Base-by-base conservation (phyloP, 805 yeast genomes). In the Nadsonia fulvescens region DNA sequence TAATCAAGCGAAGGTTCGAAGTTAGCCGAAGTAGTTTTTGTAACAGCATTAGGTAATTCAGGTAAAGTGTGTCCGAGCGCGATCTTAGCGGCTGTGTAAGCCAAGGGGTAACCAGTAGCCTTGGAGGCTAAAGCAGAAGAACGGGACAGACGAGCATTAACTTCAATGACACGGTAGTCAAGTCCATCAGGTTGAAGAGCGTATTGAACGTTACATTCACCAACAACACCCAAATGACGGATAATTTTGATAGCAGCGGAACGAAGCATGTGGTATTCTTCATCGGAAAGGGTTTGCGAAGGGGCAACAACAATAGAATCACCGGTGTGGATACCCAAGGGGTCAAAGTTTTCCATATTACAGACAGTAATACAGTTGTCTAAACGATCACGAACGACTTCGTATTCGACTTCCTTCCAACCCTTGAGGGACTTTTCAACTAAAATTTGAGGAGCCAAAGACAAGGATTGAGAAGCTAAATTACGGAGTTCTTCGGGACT, bases 231-330 rank as follows among this genome's bases (percentile, higher is more conserved):
- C 47, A 86, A 63, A 49, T 86, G 98, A 54, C 96, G 79, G 44
- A 86, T 86, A 46, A 86, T 81, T 57, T 89, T 89, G 53, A 89
- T 81, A 31, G 98, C 98, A 30, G 98, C 93, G 25, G 91, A 63
- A 61, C 98, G 74, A 44, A 86, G 70, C 98, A 86, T 89, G 58
- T 86, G 93, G 57, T 79, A 86, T 49, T 86, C 98, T 51, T 83
- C 93, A 54, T 86, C 98, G 19, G 93, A 76, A 43, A 86, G 60
- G 20, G 98, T 86, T 57, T 86, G 98, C 22, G 95, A 82, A 25
- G 98, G 98, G 29, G 98, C 98, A 46, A 89, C 94, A 25, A 86
- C 98, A 43, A 86, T 89, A 21, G 98, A 89, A 53, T 86, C 98
- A 60, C 98, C 98, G 30, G 98, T 86, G 58, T 86, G 98, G 44